Conservation (phyloP, 78 protist genomes). For the Creolimax fragrantissima region DNA sequence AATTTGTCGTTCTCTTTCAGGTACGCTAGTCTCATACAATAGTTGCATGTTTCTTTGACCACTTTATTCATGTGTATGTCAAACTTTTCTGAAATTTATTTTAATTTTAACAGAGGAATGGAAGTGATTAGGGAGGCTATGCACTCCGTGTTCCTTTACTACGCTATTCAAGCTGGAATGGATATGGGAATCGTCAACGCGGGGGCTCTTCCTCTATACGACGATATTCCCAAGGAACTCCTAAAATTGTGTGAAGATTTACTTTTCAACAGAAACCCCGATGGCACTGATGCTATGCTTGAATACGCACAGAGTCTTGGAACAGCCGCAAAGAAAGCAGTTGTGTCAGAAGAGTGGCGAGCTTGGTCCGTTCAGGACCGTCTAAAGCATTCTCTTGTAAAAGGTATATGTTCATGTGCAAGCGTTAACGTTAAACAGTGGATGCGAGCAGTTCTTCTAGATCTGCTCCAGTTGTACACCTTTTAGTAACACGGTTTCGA, state of each 20-base stretch:
- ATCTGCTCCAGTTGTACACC: too few relatives aligned
- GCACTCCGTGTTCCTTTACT: constrained; percentile 84
- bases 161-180: constrained; percentile 83
- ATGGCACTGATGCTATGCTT: constrained; percentile 26
- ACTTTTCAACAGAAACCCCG: constrained; percentile 53
- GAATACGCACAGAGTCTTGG: constrained; percentile 36
- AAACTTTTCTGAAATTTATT: too few relatives aligned
- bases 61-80: too few relatives aligned
- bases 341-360: constrained; percentile 80
- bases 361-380: constrained; percentile 59
- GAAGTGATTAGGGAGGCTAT: constrained; percentile 85
- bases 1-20: constrained; percentile 98
- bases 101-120: constrained; percentile 83
- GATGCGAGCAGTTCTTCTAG: too few relatives aligned
- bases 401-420: constrained; percentile 88
- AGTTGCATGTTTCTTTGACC: too few relatives aligned
- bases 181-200: constrained; percentile 98
- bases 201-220: constrained; percentile 83
- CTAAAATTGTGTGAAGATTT: constrained; percentile 49
- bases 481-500: too few relatives aligned
- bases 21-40: too few relatives aligned
- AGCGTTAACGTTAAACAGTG: too few relatives aligned
- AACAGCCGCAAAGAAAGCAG: neutral
- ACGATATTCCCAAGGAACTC: constrained; percentile 69
- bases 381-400: constrained; percentile 74